Conservation (phyloP, 78 protist genomes). For the Chrysochromulina parva region DNA sequence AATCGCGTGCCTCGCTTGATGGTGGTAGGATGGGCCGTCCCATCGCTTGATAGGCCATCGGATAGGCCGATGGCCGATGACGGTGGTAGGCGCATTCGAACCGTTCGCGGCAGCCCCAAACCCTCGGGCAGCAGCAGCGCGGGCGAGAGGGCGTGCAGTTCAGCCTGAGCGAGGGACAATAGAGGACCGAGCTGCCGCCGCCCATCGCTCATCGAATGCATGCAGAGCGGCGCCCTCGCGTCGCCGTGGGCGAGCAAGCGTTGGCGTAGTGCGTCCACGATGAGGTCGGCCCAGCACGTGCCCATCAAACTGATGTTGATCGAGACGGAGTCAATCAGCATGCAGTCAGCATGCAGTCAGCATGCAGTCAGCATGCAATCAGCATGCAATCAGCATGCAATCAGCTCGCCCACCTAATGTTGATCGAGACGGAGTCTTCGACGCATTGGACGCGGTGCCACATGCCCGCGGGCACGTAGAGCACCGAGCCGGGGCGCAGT, state of each 20-base stretch:
- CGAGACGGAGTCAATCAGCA: background rate
- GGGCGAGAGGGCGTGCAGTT: background rate
- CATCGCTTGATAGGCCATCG: background rate
- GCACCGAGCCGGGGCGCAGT: slow-evolving; percentile 13
- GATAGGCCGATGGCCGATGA: background rate
- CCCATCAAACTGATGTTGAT: background rate
- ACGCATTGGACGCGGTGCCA: slow-evolving; percentile 49
- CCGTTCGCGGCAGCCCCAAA: background rate
- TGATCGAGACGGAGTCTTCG: slow-evolving; percentile 46
- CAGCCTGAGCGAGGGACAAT: background rate
- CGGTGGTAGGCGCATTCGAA: background rate
- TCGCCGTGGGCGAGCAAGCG: background rate
- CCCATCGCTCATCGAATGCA: background rate
- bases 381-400: no score
- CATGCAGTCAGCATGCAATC: no score
- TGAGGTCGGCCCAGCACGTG: background rate
- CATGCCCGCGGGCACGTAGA: slow-evolving; percentile 44
- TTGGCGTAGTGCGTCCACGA: background rate
- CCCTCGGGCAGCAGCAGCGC: background rate
- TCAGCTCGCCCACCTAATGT: no score
- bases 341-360: no score
- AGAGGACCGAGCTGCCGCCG: background rate
- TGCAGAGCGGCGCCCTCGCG: background rate
- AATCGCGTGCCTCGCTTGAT: background rate
- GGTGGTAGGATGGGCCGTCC: background rate